A percentile compares a stretch with the other conserved stretches of the same genome.
Evolutionary conservation across 2,329 filamentous ascomycete genomes (phyloP).

Genomic region (Penicillium psychrosexuale): DNA sequence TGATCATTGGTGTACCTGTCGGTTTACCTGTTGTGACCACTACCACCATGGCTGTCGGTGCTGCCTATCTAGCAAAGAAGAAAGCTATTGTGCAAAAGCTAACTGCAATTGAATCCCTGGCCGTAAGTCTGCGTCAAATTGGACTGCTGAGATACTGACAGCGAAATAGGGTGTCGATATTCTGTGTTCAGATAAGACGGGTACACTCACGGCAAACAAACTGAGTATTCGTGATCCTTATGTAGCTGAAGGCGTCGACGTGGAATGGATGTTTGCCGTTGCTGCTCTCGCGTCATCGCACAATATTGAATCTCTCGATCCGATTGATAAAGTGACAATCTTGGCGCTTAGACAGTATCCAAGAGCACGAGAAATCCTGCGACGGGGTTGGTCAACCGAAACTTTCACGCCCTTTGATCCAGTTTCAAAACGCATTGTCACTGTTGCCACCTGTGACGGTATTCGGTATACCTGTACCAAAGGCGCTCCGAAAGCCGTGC

Average conservation of each 20-base stretch:
- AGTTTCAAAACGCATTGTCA: conserved; percentile 75
- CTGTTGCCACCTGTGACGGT: conserved; percentile 64
- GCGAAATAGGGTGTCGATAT: conserved; percentile 62
- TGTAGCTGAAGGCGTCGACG: conserved; percentile 71
- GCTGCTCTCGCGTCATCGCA: conserved; percentile 73
- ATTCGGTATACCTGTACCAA: conserved; percentile 72
- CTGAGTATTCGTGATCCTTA: conserved; percentile 73
- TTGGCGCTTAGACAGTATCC: conserved; percentile 71
- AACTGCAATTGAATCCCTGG: conserved; percentile 72
- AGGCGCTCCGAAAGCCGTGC: conserved; percentile 72
- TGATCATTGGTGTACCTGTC: conserved; percentile 78
- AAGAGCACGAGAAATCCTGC: conserved; percentile 70
- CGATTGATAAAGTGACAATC: conserved; percentile 76
- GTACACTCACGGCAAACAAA: conserved; percentile 63
- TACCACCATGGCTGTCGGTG: conserved; percentile 72
- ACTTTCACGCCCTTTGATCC: conserved; percentile 71
- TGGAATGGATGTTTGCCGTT: conserved; percentile 82
- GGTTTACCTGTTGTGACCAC: conserved; percentile 77
- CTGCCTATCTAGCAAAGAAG: conserved; percentile 72
- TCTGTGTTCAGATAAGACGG: conserved; percentile 78
- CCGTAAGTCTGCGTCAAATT: conserved; percentile 42
- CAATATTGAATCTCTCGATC: conserved; percentile 73
- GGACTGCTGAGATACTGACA: conserved; percentile 7
- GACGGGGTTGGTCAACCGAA: conserved; percentile 70
- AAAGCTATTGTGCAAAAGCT: conserved; percentile 78